A percentile compares a stretch with the other conserved stretches of the same genome.
Evolutionary conservation across 225 moss, liverwort and hornwort species (phyloP).

Genomic region (Ulota crispa): DNA sequence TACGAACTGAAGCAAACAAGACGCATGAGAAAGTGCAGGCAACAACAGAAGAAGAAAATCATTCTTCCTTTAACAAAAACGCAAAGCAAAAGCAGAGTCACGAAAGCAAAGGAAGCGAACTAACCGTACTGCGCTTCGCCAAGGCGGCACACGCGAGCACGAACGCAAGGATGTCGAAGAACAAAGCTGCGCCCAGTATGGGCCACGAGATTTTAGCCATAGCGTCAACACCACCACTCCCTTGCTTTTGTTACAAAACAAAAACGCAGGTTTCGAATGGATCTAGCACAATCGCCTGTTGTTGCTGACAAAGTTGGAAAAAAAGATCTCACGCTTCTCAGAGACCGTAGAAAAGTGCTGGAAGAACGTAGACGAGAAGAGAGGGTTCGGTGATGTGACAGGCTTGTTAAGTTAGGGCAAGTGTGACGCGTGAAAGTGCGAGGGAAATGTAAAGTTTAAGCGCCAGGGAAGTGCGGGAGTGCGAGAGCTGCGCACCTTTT

Average conservation of each 20-base stretch:
- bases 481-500: no score
- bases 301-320: neutral
- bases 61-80: neutral
- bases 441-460: no score
- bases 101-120: neutral
- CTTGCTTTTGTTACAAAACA: neutral
- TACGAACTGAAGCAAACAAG: neutral
- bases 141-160: conserved; percentile 75
- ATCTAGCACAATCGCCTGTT: no score
- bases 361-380: neutral
- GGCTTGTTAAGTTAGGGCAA: neutral
- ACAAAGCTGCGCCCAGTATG: conserved; percentile 31
- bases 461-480: no score
- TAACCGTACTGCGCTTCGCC: conserved; percentile 72
- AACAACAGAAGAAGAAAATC: neutral
- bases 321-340: neutral
- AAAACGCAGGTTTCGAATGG: neutral
- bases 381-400: neutral
- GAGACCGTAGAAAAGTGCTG: neutral
- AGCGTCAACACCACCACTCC: neutral
- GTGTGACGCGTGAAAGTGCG: neutral
- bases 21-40: neutral
- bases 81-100: neutral
- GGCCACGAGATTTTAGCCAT: conserved; percentile 37
- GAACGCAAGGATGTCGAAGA: conserved; percentile 73